These are phyloP conservation scores for Kwoniella sp. DNA, from an alignment of 768 basidiomycete genomes.

Conservation along the genomic window DNA sequence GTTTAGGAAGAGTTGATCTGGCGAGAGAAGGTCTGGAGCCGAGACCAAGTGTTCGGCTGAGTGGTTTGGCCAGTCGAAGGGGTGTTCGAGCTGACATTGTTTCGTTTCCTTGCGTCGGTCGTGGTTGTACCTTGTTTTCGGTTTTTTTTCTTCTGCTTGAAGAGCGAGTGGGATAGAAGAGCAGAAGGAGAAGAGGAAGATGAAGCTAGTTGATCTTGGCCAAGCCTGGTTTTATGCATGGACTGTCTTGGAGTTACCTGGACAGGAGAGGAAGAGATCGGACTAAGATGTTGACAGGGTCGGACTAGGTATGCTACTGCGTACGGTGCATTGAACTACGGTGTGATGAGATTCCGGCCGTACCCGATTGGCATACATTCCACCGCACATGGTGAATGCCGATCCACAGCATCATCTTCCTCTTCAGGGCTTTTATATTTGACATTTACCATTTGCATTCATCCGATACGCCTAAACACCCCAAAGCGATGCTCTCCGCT, in stretches of 20 bases:
- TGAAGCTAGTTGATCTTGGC: neutral
- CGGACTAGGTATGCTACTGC: neutral
- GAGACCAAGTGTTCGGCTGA: neutral
- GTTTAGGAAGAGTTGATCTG: neutral
- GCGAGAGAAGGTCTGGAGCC: neutral
- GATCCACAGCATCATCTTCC: no score
- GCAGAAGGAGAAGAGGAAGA: constrained; percentile 1
- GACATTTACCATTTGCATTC: neutral
- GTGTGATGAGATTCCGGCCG: neutral
- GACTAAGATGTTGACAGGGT: neutral
- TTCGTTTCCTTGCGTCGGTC: neutral
- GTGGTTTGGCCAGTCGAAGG: constrained; percentile 6
- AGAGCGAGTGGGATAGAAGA: neutral
- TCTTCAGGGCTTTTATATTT: neutral
- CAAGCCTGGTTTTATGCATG: neutral
- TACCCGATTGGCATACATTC: neutral
- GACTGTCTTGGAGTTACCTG: neutral
- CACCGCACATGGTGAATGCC: no score
- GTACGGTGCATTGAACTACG: no score
- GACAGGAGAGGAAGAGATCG: constrained; percentile 1
- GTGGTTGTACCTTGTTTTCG: neutral
- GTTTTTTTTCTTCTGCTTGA: neutral
- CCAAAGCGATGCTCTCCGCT: constrained; percentile 33
- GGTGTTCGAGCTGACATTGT: constrained; percentile 19
- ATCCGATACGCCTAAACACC: neutral